Evolutionary conservation across 495 filamentous ascomycete genomes (phyloP), one percentile per base, ranked within the genome.

Genomic region (Penicillium odoratum): DNA sequence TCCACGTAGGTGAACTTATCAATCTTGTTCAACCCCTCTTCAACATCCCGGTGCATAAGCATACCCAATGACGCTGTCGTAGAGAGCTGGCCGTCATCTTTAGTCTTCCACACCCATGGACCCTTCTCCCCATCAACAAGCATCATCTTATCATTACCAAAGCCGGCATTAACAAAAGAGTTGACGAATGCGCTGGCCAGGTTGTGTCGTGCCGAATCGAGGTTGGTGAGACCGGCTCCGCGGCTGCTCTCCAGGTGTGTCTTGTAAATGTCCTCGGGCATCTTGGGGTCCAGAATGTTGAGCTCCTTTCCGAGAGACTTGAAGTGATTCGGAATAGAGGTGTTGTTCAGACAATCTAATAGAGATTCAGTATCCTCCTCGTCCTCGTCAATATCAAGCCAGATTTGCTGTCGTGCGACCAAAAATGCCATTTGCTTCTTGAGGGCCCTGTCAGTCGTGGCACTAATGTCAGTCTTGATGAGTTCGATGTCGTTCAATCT

Each of bases 241-340:
- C 94, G 84, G 57, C 86, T 94, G 78, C 89, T 97, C 72, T 99
- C 94, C 15, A 99, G 81, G 72, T 99, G 95, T 57, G 91, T 96
- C 81, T 99, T 99, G 81, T 99, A 99, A 63, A 99, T 99, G 68
- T 99, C 94, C 74, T 99, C 94, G 4, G 93, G 92, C 57, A 91
- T 93, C 74, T 96, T 96, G 16, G 94, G 94, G 47, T 98, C 94
- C 36, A 99, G 79, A 45, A 98, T 94, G 67, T 98, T 98, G 51
- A 99, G 82, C 66, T 98, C 94, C 74, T 97, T 97, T 42, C 85
- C 94, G 21, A 99, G 78, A 7, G 87, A 83, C 73, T 96, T 95
- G 81, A 96, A 99, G 73, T 98, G 87, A 53, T 94, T 90, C 0
- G 92, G 86, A 45, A 98, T 80, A 63, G 86, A 90, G 21, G 88